Conservation (phyloP, 345 rosid genomes). For the Physaria fendleri region DNA sequence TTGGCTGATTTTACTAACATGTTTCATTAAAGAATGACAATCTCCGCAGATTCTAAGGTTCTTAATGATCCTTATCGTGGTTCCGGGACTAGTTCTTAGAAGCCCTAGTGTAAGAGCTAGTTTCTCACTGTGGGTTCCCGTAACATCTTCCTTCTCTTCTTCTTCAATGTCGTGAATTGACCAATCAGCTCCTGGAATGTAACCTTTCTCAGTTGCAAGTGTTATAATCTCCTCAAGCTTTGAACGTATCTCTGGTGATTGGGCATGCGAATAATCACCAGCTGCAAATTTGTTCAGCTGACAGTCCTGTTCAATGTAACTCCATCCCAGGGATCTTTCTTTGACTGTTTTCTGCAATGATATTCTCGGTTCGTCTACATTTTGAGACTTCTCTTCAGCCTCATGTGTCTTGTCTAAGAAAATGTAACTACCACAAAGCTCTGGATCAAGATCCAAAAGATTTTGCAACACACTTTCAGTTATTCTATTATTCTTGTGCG, state of each 20-base stretch:
- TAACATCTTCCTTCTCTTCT: constrained; percentile 56
- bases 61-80: constrained; percentile 48
- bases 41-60: constrained; percentile 59
- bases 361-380: constrained; percentile 35
- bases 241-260: constrained; percentile 30
- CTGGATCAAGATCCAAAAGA: constrained; percentile 48
- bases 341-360: constrained; percentile 29
- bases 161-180: constrained; percentile 57
- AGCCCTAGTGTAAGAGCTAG: constrained; percentile 58
- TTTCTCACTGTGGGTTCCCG: constrained; percentile 59
- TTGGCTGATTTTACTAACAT: constrained; percentile 37
- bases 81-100: constrained; percentile 35
- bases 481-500: constrained; percentile 37
- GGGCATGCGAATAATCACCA: constrained; percentile 38
- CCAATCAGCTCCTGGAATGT: constrained; percentile 52
- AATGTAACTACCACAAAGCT: constrained; percentile 43
- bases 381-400: constrained; percentile 39
- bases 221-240: constrained; percentile 45
- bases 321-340: constrained; percentile 45
- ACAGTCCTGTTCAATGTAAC: constrained; percentile 46
- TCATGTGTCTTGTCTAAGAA: constrained; percentile 47
- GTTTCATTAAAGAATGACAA: constrained; percentile 62
- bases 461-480: constrained; percentile 37
- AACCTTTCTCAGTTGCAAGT: constrained; percentile 39
- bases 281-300: constrained; percentile 47